Base-by-base conservation (phyloP, 352 stramenopile species). In the Thraustotheca clavata region DNA sequence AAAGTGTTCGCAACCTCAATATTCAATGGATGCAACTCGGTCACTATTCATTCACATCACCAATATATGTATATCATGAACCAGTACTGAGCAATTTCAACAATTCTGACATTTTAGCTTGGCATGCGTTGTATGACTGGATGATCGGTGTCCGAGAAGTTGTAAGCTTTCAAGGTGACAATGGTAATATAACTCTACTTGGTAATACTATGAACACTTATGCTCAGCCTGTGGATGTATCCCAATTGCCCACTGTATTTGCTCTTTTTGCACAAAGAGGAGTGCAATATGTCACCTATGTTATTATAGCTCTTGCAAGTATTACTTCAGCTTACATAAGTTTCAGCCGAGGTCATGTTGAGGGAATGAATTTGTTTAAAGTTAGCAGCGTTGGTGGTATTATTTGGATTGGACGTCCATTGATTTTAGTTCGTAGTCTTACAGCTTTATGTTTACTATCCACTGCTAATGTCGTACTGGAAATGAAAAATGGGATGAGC, bases 351-450 rank as follows among this genome's bases (percentile, higher is more conserved):
- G 52, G 52, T 26, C 31, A 16, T 38, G 20, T 61, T 29, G 52
- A 61, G 34, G 24, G 18, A 6, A 34, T 49, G 35, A 61, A 61
- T 24, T 0, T 61, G 29, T 12, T 61, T 24, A 22, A 61, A 11
- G 11, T 61, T 4, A 49, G 34, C n/a, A 34, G 52, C 20, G 52
- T 61, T 49, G 52, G 52, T 29, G 52, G 24, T 16, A 49, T 61
- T 22, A 38, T 61, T 14, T 61, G 52, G 52, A 29, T 61, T 9
- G 52, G 52, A 8, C 52, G 52, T 22, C 52, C 52, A 8, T 38
- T 61, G 2, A 9, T 61, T 9, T 20, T 14, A 4, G 3, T 61
- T 2, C 29, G 52, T 27, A 47, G 31, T 24, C 22, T 61, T 29
- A 61, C 52, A 4, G 52, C 52, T 4, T 8, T 61, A 34, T 5